A percentile compares a stretch with the other conserved stretches of the same genome.
Conservation (phyloP, 2,329 filamentous ascomycete species). For the Pestalotiopsis sp. region DNA sequence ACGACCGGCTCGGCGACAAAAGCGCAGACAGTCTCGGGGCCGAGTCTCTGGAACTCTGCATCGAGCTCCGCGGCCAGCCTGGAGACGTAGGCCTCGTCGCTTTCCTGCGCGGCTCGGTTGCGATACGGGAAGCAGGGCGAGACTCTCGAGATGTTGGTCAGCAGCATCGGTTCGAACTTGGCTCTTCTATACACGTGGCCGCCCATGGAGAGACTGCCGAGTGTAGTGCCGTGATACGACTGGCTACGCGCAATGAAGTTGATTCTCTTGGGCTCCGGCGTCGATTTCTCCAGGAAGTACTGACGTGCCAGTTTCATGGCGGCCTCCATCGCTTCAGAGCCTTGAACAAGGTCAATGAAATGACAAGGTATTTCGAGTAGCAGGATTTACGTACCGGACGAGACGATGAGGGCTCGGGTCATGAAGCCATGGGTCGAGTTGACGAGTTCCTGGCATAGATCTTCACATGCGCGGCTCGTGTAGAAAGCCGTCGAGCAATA, state of each 20-base stretch:
- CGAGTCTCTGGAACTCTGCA: constrained; percentile 63
- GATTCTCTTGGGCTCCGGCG: constrained; percentile 55
- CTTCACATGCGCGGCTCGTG: constrained; percentile 39
- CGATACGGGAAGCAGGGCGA: constrained; percentile 70
- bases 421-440: constrained; percentile 33
- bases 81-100: constrained; percentile 58
- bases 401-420: constrained; percentile 35
- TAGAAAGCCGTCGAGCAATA: constrained; percentile 47
- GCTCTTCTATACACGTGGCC: constrained; percentile 62
- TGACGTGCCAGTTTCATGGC: constrained; percentile 64
- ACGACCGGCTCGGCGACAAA: constrained; percentile 76
- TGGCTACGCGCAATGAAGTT: constrained; percentile 68
- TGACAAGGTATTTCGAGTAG: neutral
- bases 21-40: constrained; percentile 67
- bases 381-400: constrained; percentile 30
- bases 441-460: constrained; percentile 33
- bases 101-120: constrained; percentile 51
- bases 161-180: constrained; percentile 64
- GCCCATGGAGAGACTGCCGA: constrained; percentile 66
- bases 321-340: constrained; percentile 66
- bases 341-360: constrained; percentile 29
- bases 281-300: constrained; percentile 56
- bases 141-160: constrained; percentile 59
- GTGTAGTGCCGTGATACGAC: constrained; percentile 73
- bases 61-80: constrained; percentile 68